A percentile compares a stretch with the other conserved stretches of the same genome.
phyloP scores from a whole-genome alignment of 2,329 filamentous ascomycete genomes.

The Diplodia scrobiculata region DNA sequence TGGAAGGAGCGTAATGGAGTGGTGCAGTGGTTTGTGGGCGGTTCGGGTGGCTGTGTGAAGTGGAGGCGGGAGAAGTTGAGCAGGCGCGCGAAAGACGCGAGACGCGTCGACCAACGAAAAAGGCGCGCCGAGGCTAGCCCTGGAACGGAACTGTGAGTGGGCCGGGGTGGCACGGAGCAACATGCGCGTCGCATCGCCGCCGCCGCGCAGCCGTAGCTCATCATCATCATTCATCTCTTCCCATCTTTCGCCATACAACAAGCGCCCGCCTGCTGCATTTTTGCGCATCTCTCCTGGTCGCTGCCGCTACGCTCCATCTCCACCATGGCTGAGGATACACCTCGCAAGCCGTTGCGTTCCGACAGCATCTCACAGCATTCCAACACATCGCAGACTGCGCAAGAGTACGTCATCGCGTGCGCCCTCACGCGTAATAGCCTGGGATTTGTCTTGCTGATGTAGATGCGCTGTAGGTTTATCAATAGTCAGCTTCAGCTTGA shows the following conservation, averaged over 20 bases:
- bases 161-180: conserved; percentile 11
- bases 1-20: background rate
- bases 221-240: background rate
- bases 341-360: conserved; percentile 33
- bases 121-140: conserved; percentile 8
- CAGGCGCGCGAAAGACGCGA: conserved; percentile 13
- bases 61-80: conserved; percentile 7
- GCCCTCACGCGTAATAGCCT: background rate
- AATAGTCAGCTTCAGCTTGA: conserved; percentile 86
- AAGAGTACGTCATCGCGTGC: conserved; percentile 43
- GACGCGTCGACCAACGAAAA: conserved; percentile 19
- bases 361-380: conserved; percentile 51
- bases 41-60: background rate
- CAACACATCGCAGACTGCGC: conserved; percentile 58
- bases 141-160: background rate
- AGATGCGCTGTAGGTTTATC: conserved; percentile 66
- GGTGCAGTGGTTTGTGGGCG: background rate
- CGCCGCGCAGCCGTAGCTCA: background rate
- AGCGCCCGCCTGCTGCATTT: background rate
- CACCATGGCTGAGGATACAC: conserved; percentile 16
- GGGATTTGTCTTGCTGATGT: conserved; percentile 32
- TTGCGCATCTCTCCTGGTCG: background rate
- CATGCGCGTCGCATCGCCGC: conserved; percentile 13
- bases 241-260: conserved; percentile 1
- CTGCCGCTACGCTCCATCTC: background rate